phyloP scores from a whole-genome alignment of 73 alveolate species.

The Paramecium primaurelia region DNA sequence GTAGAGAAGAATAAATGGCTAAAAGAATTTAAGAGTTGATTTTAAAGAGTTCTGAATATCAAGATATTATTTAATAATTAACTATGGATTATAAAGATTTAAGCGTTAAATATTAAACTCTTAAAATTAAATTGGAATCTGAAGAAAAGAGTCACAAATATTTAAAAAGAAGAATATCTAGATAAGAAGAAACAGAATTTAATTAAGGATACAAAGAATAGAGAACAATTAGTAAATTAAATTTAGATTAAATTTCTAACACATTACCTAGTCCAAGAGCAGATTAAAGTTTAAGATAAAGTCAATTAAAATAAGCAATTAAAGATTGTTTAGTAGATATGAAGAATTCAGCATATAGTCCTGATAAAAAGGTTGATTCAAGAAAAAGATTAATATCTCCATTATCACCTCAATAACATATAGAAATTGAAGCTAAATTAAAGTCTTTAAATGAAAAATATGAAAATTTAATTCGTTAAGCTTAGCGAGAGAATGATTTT shows the following conservation, averaged over 20 bases:
- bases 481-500: not conserved
- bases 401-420: not conserved
- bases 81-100: not conserved
- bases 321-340: not conserved
- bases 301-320: not conserved
- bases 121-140: not conserved
- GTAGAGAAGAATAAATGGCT: constrained; percentile 20
- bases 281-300: not conserved
- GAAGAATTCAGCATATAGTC: not conserved
- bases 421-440: not conserved
- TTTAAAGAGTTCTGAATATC: not conserved
- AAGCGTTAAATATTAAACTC: not conserved
- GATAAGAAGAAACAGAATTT: not conserved
- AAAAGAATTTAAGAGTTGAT: not conserved
- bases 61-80: not conserved
- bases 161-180: not conserved
- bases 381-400: constrained; percentile 26
- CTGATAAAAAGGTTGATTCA: not conserved
- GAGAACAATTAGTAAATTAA: not conserved
- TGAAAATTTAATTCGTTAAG: not conserved
- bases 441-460: not conserved
- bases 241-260: not conserved
- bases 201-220: not conserved
- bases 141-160: not conserved
- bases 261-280: not conserved